phyloP scores from a whole-genome alignment of 306 rosid species.

The Vachellia collinsii region DNA sequence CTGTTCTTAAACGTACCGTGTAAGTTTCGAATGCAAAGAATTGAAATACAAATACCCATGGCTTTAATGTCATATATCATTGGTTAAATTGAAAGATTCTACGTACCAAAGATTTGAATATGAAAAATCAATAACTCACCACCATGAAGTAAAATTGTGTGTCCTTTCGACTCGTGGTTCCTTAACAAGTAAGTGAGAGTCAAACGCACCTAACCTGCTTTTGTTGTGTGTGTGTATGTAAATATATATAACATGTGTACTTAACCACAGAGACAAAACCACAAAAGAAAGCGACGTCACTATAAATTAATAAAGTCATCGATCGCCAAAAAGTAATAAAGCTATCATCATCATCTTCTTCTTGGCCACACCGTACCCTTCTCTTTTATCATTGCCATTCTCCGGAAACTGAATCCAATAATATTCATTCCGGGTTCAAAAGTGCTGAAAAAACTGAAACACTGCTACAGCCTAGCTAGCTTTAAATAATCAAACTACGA shows the following conservation, averaged over 20 bases:
- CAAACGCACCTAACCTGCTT: neutral
- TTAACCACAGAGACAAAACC: neutral
- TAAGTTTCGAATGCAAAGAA: too few relatives aligned
- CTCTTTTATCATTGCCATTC: conserved; percentile 16
- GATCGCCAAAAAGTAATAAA: neutral
- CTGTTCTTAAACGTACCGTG: too few relatives aligned
- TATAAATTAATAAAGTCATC: neutral
- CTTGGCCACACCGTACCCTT: neutral
- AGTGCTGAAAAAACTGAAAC: neutral
- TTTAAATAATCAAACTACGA: too few relatives aligned
- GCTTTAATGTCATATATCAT: too few relatives aligned
- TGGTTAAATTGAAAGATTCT: too few relatives aligned
- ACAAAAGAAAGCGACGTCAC: conserved; percentile 7
- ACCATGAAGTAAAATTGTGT: neutral
- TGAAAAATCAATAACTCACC: neutral
- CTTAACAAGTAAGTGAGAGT: conserved; percentile 1
- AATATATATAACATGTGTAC: neutral
- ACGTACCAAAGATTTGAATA: too few relatives aligned
- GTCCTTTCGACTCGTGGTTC: neutral
- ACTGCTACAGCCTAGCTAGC: neutral
- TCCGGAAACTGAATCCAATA: neutral
- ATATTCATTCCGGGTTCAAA: neutral
- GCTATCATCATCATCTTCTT: neutral
- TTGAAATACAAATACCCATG: too few relatives aligned
- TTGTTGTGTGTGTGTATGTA: too few relatives aligned